These are phyloP conservation scores for Viridothelium virens DNA, from an alignment of 495 filamentous ascomycete species.

Conservation along the genomic window DNA sequence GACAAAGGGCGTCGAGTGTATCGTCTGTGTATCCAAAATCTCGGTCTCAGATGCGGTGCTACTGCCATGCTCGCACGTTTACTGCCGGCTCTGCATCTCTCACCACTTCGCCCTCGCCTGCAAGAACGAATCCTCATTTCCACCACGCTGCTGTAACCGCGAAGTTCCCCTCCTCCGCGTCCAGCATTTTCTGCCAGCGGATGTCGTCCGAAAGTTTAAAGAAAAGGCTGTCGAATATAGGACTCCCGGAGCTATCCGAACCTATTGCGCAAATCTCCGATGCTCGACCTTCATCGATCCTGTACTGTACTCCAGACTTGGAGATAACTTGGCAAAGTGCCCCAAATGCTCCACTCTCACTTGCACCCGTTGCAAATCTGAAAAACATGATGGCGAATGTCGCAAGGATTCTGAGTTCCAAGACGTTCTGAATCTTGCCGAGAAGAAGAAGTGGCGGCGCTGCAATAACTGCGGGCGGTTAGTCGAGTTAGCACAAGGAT, in stretches of 20 bases:
- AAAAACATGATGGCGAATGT: slow-evolving; percentile 33
- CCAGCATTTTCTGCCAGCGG: slow-evolving; percentile 13
- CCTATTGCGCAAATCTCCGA: slow-evolving; percentile 18
- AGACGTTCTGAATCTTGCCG: slow-evolving; percentile 33
- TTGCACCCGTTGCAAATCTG: slow-evolving; percentile 17
- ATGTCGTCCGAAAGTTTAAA: slow-evolving; percentile 11
- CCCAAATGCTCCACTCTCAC: slow-evolving; percentile 11
- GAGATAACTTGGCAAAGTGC: slow-evolving; percentile 14
- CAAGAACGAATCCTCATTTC: slow-evolving; percentile 20
- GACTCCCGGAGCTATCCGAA: slow-evolving; percentile 6
- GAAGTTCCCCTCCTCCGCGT: slow-evolving; percentile 13
- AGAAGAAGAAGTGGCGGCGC: slow-evolving; percentile 38
- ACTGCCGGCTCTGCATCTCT: neutral
- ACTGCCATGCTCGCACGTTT: neutral
- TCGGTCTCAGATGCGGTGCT: neutral
- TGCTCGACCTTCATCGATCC: slow-evolving; percentile 17
- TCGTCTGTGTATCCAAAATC: neutral
- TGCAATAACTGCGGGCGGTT: slow-evolving; percentile 37
- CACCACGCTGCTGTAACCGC: slow-evolving; percentile 16
- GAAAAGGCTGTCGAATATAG: slow-evolving; percentile 13
- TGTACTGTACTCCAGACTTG: neutral
- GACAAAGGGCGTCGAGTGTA: neutral
- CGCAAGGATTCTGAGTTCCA: slow-evolving; percentile 35
- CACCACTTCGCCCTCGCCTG: neutral
- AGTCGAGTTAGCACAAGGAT: slow-evolving; percentile 40